A percentile compares a stretch with the other conserved stretches of the same genome.
phyloP scores from a whole-genome alignment of 2,329 filamentous ascomycete genomes.

The Clonostachys rhizophaga region DNA sequence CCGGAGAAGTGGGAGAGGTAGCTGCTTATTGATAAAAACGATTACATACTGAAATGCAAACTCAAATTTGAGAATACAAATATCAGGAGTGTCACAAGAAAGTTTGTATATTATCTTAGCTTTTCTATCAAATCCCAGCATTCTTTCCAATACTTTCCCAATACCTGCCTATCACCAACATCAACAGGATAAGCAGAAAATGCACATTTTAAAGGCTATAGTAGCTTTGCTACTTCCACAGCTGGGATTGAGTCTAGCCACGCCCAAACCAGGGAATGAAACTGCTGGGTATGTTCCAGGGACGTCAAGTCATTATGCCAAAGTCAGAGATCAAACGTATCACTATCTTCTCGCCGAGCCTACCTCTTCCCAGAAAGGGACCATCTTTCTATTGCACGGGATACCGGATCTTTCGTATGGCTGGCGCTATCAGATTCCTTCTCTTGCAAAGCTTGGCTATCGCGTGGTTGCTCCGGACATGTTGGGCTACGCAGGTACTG shows the following conservation, averaged over 20 bases:
- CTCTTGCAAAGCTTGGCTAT: constrained; percentile 61
- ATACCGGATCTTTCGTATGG: constrained; percentile 74
- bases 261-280: neutral
- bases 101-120: too few relatives aligned
- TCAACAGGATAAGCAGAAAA: neutral
- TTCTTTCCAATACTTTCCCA: too few relatives aligned
- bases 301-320: constrained; percentile 1
- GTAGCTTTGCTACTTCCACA: neutral
- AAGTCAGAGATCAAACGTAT: constrained; percentile 40
- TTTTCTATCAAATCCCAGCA: too few relatives aligned
- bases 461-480: constrained; percentile 75
- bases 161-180: too few relatives aligned
- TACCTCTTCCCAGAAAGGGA: constrained; percentile 23
- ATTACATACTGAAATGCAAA: too few relatives aligned
- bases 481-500: constrained; percentile 75
- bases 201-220: neutral
- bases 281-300: neutral
- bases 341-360: constrained; percentile 49
- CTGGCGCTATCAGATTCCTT: constrained; percentile 80
- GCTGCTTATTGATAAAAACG: too few relatives aligned
- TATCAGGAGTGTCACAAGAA: too few relatives aligned
- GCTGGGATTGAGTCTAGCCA: neutral
- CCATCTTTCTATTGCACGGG: constrained; percentile 56
- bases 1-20: too few relatives aligned
- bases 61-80: too few relatives aligned